These are phyloP conservation scores for Penicillium goetzii DNA, from an alignment of 495 filamentous ascomycete species.

Conservation along the genomic window DNA sequence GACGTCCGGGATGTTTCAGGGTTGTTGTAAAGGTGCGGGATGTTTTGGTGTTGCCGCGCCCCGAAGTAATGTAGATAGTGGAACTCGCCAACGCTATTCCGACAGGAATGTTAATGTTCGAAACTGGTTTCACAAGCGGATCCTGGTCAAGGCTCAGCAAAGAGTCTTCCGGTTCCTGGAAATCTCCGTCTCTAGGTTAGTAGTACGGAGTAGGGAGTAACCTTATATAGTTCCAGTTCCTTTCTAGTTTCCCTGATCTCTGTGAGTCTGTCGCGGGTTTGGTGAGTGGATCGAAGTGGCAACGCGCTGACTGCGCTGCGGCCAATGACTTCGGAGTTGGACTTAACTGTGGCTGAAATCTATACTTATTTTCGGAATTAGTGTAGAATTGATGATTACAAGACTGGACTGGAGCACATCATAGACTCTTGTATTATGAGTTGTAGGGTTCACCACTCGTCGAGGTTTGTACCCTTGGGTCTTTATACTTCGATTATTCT, in stretches of 20 bases:
- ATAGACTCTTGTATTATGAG: too few relatives aligned
- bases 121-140: not conserved
- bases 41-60: conserved; percentile 1
- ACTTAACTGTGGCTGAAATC: not conserved
- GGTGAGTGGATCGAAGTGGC: conserved; percentile 13
- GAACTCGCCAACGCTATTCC: too few relatives aligned
- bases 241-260: not conserved
- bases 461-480: too few relatives aligned
- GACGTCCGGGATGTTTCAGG: conserved; percentile 9
- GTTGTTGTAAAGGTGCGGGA: not conserved
- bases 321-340: too few relatives aligned
- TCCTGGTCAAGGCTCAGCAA: not conserved
- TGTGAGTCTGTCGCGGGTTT: too few relatives aligned
- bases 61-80: too few relatives aligned
- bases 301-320: conserved; percentile 13
- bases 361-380: conserved; percentile 2
- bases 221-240: too few relatives aligned
- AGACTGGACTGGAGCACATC: not conserved
- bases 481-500: too few relatives aligned
- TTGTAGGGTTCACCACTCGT: too few relatives aligned
- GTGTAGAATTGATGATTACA: not conserved
- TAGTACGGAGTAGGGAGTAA: too few relatives aligned
- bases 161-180: conserved; percentile 11
- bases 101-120: not conserved
- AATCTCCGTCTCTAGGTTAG: not conserved